Evolutionary conservation across 768 basidiomycete species (phyloP), one percentile per base, ranked within the genome.

Genomic region (Ephemerocybe angulata): DNA sequence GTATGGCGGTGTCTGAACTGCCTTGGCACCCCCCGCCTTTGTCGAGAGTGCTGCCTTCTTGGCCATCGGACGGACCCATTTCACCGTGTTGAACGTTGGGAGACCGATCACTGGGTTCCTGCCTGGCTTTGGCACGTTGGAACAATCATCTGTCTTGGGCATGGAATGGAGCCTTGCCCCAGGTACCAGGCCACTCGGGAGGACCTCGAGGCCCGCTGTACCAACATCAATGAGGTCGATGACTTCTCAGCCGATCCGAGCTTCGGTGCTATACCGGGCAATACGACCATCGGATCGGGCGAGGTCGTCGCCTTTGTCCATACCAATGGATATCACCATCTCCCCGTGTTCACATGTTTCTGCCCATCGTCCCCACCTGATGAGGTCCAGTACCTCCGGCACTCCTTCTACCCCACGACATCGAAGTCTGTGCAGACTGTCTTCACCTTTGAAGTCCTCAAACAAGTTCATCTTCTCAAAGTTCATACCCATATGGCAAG

Each of bases 51-150:
- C 19, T 42, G 40, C 19, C 19, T 11, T 6, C 6, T 6, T 7
- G 19, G 13, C 19, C 40, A 42, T 19, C 8, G 19, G 10, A 10
- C 6, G 40, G 7, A 42, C 22, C 57, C 56, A 15, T 57, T 63
- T 21, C 66, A 67, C 49, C 56, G 60, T 3, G 22, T 67, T 2
- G 35, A 64, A 46, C 12, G 38, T 6, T 65, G 65, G 65, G 65
- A 62, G 38, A 62, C 61, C 1, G 30, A 35, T 54, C 51, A 1
- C n/a, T n/a, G n/a, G n/a, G n/a, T n/a, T n/a, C n/a, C n/a, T n/a
- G n/a, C n/a, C n/a, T n/a, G n/a, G n/a, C 56, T 69, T 1, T 60
- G 58, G 49, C 42, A 65, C 22, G 40, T 63, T 1, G 67, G 67
- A 0, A 29, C 61, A 4, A 57, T 58, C 1, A 50, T 64, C 12